These are phyloP conservation scores for Xylaria nigripes DNA, from an alignment of 495 filamentous ascomycete species.

Conservation along the genomic window DNA sequence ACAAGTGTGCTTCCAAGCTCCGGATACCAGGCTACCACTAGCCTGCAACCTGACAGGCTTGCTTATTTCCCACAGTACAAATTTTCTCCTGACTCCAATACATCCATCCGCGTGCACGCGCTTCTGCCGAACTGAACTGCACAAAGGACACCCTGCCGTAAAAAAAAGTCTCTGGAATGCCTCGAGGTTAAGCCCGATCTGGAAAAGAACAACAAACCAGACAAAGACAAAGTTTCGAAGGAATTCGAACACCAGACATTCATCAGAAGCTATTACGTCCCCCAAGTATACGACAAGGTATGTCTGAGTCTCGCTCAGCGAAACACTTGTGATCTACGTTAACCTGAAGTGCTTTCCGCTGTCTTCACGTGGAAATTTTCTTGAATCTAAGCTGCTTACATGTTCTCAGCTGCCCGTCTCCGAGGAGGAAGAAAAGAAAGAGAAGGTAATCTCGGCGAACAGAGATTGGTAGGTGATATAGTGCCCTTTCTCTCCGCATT, in stretches of 20 bases:
- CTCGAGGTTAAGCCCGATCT: slow-evolving; percentile 10
- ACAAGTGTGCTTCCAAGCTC: not conserved
- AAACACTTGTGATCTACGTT: not conserved
- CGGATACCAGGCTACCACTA: not conserved
- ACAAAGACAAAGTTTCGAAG: slow-evolving; percentile 8
- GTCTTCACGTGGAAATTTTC: not conserved
- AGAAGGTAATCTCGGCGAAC: not conserved
- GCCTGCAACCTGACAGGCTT: not conserved
- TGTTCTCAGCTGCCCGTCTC: not conserved
- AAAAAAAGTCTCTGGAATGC: slow-evolving; percentile 6
- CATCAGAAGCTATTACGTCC: not conserved
- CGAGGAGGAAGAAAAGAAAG: not conserved
- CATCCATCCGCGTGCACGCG: not conserved
- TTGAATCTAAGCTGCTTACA: not conserved
- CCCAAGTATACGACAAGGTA: not conserved
- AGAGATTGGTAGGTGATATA: not conserved
- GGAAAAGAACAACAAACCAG: slow-evolving; percentile 7
- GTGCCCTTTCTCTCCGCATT: not conserved
- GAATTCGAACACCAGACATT: not conserved
- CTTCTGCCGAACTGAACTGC: slow-evolving; percentile 9
- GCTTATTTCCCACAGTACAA: slow-evolving; percentile 1
- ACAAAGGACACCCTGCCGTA: slow-evolving; percentile 1
- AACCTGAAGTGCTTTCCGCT: not conserved
- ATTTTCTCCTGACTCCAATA: not conserved
- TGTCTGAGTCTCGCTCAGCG: slow-evolving; percentile 3